phyloP scores from a whole-genome alignment of 768 basidiomycete genomes.

The Termitomyces sp. region DNA sequence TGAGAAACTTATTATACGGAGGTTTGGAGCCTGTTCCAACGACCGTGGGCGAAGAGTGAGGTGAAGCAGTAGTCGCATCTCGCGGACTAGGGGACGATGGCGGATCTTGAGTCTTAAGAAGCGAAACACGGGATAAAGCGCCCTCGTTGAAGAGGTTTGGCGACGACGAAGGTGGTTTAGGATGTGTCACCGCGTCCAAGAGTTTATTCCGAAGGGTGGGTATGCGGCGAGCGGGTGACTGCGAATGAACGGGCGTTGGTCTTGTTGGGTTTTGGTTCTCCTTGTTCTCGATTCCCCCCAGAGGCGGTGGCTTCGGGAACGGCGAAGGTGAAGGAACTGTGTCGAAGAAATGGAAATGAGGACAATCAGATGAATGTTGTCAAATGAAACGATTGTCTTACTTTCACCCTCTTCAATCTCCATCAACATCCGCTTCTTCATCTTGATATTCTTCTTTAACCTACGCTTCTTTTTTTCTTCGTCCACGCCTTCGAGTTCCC shows the following conservation, averaged over 20 bases:
- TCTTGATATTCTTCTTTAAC: constrained; percentile 13
- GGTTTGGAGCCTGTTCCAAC: constrained; percentile 2
- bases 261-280: constrained; percentile 19
- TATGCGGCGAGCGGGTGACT: neutral
- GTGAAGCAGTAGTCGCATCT: neutral
- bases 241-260: neutral
- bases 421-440: constrained; percentile 18
- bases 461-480: constrained; percentile 21
- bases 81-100: neutral
- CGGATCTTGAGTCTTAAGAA: neutral
- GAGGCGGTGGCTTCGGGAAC: constrained; percentile 13
- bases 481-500: constrained; percentile 14
- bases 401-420: constrained; percentile 12
- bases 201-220: neutral
- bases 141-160: constrained; percentile 5
- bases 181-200: constrained; percentile 6
- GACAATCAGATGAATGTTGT: neutral
- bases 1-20: neutral
- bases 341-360: neutral
- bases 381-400: neutral
- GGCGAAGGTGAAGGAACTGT: neutral
- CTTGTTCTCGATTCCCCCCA: constrained; percentile 19
- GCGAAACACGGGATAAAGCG: neutral
- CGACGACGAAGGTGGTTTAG: neutral
- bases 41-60: constrained; percentile 3